These are phyloP conservation scores for Calonectria multiphialidica DNA, from an alignment of 2,329 filamentous ascomycete species.

Conservation along the genomic window DNA sequence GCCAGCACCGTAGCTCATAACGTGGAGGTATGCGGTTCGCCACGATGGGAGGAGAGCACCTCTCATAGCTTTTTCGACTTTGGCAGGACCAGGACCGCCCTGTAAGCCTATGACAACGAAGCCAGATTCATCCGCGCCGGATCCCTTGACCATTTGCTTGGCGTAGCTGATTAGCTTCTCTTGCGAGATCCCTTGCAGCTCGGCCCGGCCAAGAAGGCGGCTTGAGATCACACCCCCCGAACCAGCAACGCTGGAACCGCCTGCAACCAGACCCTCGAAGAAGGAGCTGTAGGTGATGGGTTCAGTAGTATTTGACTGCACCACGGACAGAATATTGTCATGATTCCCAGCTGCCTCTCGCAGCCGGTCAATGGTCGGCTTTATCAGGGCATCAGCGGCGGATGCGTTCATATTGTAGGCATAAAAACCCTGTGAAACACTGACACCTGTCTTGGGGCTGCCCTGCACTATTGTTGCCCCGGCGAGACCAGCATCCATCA, in stretches of 20 bases:
- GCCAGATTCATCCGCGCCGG: neutral
- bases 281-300: neutral
- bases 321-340: neutral
- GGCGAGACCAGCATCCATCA: constrained; percentile 1
- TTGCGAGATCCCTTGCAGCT: neutral
- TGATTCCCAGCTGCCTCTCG: neutral
- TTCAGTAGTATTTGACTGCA: neutral
- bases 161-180: neutral
- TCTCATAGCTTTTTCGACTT: neutral
- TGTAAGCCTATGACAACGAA: neutral
- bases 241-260: neutral
- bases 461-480: neutral
- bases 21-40: neutral
- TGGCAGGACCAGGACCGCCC: neutral
- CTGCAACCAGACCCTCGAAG: neutral
- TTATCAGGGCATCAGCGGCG: neutral
- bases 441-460: neutral
- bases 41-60: neutral
- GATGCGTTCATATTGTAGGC: neutral
- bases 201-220: neutral
- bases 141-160: neutral
- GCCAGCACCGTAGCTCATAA: neutral
- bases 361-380: neutral
- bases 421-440: neutral
- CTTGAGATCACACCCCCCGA: neutral